Evolutionary conservation across 2,329 filamentous ascomycete genomes (phyloP), one percentile per base, ranked within the genome.

Genomic region (Metarhizium anisopliae): DNA sequence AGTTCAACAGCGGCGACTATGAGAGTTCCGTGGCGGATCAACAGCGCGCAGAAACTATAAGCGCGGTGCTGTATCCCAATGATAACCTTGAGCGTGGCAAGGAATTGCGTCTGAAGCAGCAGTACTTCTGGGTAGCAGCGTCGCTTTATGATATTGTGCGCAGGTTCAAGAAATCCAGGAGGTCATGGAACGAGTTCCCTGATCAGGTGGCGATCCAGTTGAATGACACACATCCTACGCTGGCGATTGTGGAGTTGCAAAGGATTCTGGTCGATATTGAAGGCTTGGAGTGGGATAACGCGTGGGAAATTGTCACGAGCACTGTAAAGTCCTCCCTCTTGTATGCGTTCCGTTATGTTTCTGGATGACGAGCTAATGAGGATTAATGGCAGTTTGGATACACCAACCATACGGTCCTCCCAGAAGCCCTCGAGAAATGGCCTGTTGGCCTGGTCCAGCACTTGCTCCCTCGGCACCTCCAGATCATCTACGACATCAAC

Each of bases 121-220:
- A 99, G 72, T 99, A 99, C 80, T 99, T 99, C 77, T 99, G 94
- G 94, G 95, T 96, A 67, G 92, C 94, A 53, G 94, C 94, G 16
- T 99, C 94, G 16, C 81, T 99, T 4, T 90, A 90, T 68, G 94
- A 99, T 66, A 99, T 99, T 68, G 88, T 99, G 58, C 89, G 94
- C 57, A 86, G 94, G 57, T 99, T 97, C 84, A 99, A 97, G 80
- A 99, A 97, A 82, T 85, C 90, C 18, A 91, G 90, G 77, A 86
- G 93, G 60, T 77, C 87, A 7, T 99, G 94, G 94, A 86, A 75
- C 62, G 89, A 95, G 66, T 99, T 99, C 74, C 81, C 93, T 49
- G 93, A 95, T 52, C 91, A 96, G 70, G 87, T 97, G 58, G 94
- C 94, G 47, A 97, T 99, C 62, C 94, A 99, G 73, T 84, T 99